These are phyloP conservation scores for Kwoniella sp. DNA, from an alignment of 768 basidiomycete genomes.

Conservation along the genomic window DNA sequence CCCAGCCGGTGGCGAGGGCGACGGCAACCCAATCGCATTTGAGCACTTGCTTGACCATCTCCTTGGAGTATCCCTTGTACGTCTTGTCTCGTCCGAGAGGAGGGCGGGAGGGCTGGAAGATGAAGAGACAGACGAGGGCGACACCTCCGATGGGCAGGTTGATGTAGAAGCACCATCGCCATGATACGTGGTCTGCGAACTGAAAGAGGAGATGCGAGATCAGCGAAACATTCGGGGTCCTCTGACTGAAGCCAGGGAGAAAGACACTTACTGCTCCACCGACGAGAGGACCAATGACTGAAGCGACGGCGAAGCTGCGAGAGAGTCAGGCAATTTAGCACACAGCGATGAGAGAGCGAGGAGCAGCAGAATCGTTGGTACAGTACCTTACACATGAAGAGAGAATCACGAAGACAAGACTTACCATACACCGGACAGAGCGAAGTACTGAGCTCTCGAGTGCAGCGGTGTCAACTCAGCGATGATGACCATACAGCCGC, in stretches of 20 bases:
- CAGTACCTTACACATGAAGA: no score
- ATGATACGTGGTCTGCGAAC: conserved; percentile 57
- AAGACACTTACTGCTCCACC: conserved; percentile 57
- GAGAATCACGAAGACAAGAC: conserved; percentile 5
- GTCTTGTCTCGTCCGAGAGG: conserved; percentile 43
- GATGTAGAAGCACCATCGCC: conserved; percentile 63
- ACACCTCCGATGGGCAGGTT: conserved; percentile 54
- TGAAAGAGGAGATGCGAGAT: neutral
- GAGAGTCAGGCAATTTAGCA: conserved; percentile 8
- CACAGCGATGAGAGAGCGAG: neutral
- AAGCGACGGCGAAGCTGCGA: conserved; percentile 58
- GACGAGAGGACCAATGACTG: conserved; percentile 61
- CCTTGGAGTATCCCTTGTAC: conserved; percentile 50
- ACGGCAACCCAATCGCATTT: conserved; percentile 50
- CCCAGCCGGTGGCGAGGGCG: conserved; percentile 47
- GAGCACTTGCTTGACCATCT: conserved; percentile 46
- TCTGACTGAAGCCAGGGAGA: neutral
- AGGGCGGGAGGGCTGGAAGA: conserved; percentile 42
- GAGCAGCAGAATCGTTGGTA: neutral
- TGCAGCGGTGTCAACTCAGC: conserved; percentile 49
- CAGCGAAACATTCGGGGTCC: neutral
- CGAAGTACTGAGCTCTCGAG: conserved; percentile 49
- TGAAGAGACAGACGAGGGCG: conserved; percentile 36
- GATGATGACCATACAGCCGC: conserved; percentile 42
- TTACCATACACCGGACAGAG: conserved; percentile 51